Percentiles rank a stretch among this genome's conserved stretches.
Evolutionary conservation across 768 basidiomycete genomes (phyloP).

Genomic region (Mycena venus): DNA sequence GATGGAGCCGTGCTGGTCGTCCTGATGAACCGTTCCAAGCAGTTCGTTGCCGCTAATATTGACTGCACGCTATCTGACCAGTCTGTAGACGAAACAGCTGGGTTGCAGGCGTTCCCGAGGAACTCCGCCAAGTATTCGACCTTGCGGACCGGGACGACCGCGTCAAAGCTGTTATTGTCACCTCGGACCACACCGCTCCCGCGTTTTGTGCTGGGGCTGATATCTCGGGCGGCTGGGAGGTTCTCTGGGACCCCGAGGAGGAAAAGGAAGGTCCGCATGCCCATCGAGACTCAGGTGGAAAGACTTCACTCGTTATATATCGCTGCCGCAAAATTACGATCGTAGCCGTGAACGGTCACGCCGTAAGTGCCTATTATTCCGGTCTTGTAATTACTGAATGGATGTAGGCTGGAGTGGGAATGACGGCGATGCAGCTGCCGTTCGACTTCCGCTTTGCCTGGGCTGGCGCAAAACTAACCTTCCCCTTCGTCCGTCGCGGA

Average conservation of each 20-base stretch:
- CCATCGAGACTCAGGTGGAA: constrained; percentile 64
- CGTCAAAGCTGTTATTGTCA: constrained; percentile 64
- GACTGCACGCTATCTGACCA: neutral
- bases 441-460: constrained; percentile 67
- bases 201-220: constrained; percentile 72
- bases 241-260: constrained; percentile 53
- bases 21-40: constrained; percentile 60
- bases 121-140: constrained; percentile 59
- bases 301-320: constrained; percentile 60
- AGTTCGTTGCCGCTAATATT: constrained; percentile 47
- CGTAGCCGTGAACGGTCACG: constrained; percentile 64
- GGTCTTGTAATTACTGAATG: neutral
- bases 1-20: constrained; percentile 61
- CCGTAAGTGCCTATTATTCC: constrained; percentile 46
- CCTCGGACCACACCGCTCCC: constrained; percentile 63
- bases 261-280: constrained; percentile 64
- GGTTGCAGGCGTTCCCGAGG: constrained; percentile 45
- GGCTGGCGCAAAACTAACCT: constrained; percentile 62
- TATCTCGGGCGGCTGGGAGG: constrained; percentile 61
- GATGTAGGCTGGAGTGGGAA: constrained; percentile 60
- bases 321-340: constrained; percentile 70
- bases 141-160: constrained; percentile 66
- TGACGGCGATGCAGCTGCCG: constrained; percentile 64
- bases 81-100: constrained; percentile 61
- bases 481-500: constrained; percentile 65